Base-by-base conservation (phyloP, 345 rosid genomes). In the Eutrema yunnanense region DNA sequence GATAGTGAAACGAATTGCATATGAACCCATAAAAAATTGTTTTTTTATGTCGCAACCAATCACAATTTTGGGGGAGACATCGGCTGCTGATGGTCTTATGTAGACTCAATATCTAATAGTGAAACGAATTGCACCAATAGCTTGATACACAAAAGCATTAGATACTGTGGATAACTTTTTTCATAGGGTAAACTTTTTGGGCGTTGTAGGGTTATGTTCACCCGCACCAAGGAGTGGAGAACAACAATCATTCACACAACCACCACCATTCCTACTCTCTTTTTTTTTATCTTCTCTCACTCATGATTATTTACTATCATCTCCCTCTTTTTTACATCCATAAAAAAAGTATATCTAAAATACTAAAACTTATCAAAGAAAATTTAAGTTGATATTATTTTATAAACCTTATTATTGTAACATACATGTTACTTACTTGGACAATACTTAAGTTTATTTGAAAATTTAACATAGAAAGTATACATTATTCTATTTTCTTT, bases 161-260 rank as follows among this genome's bases (percentile, higher is more conserved):
- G 53, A n/a, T 12, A 73, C 42, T 10, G 61, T 73, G 13, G 30
- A 49, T 40, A 48, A 40, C 53, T 56, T 65, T 73, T 22, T 73
- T 56, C 37, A 66, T 6, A 65, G 42, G 69, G 74, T 69, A 69
- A 67, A 53, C 29, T 52, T 62, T 69, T 62, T 62, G 65, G 22
- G 70, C 9, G 14, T 43, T 50, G 72, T 74, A 62, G 74, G 79
- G 79, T 75, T 44, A 62, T 54, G 71, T 69, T 69, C 70, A 68
- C 38, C 74, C 79, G 19, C 38, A 62, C 53, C 30, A 54, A 53
- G 59, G 78, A 80, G 84, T 82, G 90, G 90, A 84, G 81, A 82
- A 84, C 92, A 86, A 56, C 96, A 87, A 92, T 92, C 80, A 92
- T 92, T 75, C 71, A 46, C 74, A 32, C 88, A 85, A 82, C 86